A percentile compares a stretch with the other conserved stretches of the same genome.
phyloP scores from a whole-genome alignment of 73 alveolate species.

The Uronychia binucleata region DNA sequence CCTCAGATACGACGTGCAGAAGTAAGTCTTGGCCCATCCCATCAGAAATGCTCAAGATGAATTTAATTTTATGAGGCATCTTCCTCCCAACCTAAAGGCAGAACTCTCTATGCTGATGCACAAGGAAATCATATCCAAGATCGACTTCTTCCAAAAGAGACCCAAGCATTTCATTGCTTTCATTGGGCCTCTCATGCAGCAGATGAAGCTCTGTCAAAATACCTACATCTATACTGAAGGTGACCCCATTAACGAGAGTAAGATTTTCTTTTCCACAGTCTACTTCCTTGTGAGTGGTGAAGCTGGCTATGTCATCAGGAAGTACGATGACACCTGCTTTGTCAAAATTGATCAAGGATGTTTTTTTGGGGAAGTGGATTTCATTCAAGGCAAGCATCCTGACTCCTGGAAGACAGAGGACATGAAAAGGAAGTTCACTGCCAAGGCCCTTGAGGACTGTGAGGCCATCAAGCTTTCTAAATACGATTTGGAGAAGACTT shows the following conservation, averaged over 20 bases:
- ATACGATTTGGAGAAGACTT: conserved; percentile 42
- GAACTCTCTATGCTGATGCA: conserved; percentile 73
- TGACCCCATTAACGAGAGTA: conserved; percentile 77
- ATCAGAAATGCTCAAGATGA: conserved; percentile 18
- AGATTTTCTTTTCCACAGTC: conserved; percentile 6
- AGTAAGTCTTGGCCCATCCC: background rate
- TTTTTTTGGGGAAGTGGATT: conserved; percentile 76
- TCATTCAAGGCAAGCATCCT: conserved; percentile 12
- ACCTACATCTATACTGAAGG: conserved; percentile 79
- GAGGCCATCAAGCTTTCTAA: conserved; percentile 20
- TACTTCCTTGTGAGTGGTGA: conserved; percentile 69
- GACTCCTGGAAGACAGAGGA: conserved; percentile 16
- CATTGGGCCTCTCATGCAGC: conserved; percentile 82
- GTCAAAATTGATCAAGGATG: conserved; percentile 53
- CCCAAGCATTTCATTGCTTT: conserved; percentile 83
- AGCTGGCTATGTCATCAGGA: conserved; percentile 54
- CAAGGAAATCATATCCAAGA: conserved; percentile 63
- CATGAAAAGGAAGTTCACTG: conserved; percentile 41
- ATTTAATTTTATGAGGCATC: conserved; percentile 68
- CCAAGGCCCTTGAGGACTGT: conserved; percentile 32
- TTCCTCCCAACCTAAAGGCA: conserved; percentile 71
- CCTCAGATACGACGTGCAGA: conserved; percentile 30
- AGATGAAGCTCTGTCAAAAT: conserved; percentile 65
- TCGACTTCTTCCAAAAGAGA: conserved; percentile 75
- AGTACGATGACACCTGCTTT: conserved; percentile 41